phyloP scores from a whole-genome alignment of 805 yeast genomes.

The Naumovozyma castellii region DNA sequence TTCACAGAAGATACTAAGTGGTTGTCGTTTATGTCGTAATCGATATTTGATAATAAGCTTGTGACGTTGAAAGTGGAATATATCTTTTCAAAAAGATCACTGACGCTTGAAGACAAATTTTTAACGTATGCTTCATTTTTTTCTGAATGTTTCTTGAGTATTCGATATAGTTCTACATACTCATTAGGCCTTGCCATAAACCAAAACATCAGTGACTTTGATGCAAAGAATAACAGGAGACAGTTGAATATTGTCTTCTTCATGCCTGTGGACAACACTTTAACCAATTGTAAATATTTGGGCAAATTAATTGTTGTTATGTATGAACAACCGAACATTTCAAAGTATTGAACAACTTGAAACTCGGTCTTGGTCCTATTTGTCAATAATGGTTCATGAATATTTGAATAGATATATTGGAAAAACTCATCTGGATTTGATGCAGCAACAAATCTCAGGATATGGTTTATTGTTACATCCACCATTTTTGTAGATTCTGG shows the following conservation, averaged over 20 bases:
- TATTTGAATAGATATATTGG: slow-evolving; percentile 16
- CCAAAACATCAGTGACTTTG: slow-evolving; percentile 43
- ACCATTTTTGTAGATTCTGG: slow-evolving; percentile 9
- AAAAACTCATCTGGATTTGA: slow-evolving; percentile 39
- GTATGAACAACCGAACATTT: slow-evolving; percentile 37
- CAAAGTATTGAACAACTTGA: slow-evolving; percentile 28
- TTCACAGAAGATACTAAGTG: not conserved
- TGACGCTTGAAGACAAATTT: slow-evolving; percentile 2
- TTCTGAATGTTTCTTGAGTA: slow-evolving; percentile 1
- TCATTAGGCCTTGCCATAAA: slow-evolving; percentile 40
- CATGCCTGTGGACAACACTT: slow-evolving; percentile 30
- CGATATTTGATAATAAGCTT: not conserved
- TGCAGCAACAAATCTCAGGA: slow-evolving; percentile 41
- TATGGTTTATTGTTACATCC: slow-evolving; percentile 19
- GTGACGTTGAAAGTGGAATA: not conserved
- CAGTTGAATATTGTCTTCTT: slow-evolving; percentile 40
- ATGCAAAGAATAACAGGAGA: slow-evolving; percentile 36
- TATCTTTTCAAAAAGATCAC: not conserved
- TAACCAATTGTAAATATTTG: slow-evolving; percentile 33
- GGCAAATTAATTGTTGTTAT: slow-evolving; percentile 32
- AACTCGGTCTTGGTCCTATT: not conserved
- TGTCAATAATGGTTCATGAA: slow-evolving; percentile 6
- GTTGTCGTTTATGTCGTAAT: not conserved
- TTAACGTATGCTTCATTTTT: slow-evolving; percentile 3
- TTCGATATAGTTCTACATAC: slow-evolving; percentile 24